phyloP scores from a whole-genome alignment of 2,329 filamentous ascomycete genomes.

The Teratosphaeria nubilosa region DNA sequence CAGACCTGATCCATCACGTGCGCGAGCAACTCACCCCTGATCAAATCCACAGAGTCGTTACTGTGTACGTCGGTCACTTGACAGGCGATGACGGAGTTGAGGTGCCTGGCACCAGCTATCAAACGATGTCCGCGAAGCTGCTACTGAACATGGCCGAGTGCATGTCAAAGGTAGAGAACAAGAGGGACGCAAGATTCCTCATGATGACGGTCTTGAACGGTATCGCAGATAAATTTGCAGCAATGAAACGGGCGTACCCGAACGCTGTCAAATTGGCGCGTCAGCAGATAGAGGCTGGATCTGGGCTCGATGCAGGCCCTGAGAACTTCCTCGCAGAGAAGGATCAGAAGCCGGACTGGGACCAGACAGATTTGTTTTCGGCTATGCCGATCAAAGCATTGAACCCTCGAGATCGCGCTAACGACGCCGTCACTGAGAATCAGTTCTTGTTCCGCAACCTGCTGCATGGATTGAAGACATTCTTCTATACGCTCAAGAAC shows the following conservation, averaged over 20 bases:
- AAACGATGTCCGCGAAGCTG: slow-evolving; percentile 98
- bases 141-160: slow-evolving; percentile 97
- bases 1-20: slow-evolving; percentile 94
- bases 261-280: slow-evolving; percentile 92
- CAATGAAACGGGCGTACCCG: slow-evolving; percentile 92
- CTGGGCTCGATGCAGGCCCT: slow-evolving; percentile 46
- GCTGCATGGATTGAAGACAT: slow-evolving; percentile 89
- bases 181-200: slow-evolving; percentile 88
- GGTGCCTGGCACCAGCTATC: slow-evolving; percentile 85
- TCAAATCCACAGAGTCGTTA: slow-evolving; percentile 90
- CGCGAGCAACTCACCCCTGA: slow-evolving; percentile 77
- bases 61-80: slow-evolving; percentile 93
- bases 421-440: slow-evolving; percentile 89
- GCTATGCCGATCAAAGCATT: slow-evolving; percentile 94
- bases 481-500: slow-evolving; percentile 86
- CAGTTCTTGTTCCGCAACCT: slow-evolving; percentile 96
- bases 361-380: slow-evolving; percentile 94
- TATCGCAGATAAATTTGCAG: slow-evolving; percentile 94
- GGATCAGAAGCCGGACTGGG: slow-evolving; percentile 69
- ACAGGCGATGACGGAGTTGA: slow-evolving; percentile 65
- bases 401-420: slow-evolving; percentile 77
- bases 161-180: slow-evolving; percentile 87
- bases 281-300: slow-evolving; percentile 44
- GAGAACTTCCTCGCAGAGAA: slow-evolving; percentile 74
- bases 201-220: slow-evolving; percentile 95